phyloP scores from a whole-genome alignment of 768 basidiomycete species.

The Lyophyllum semitale region DNA sequence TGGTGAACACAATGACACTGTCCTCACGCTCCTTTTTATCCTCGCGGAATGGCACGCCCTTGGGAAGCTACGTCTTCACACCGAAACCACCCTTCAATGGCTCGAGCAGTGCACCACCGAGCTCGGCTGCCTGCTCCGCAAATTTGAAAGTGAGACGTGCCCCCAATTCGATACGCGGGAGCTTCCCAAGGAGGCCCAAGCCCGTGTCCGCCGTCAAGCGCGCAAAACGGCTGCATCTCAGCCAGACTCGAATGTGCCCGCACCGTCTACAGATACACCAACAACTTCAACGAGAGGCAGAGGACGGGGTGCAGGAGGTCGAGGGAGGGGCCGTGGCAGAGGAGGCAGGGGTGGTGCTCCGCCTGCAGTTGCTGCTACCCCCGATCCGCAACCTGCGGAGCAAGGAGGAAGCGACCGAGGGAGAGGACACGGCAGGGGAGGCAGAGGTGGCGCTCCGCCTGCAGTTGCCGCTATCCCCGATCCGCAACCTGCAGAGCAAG shows the following conservation, averaged over 20 bases:
- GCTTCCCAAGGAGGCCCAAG: conserved; percentile 10
- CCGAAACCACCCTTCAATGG: neutral
- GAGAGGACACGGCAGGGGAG: too few species aligned
- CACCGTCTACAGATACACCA: neutral
- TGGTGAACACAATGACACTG: conserved; percentile 13
- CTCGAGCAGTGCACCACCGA: conserved; percentile 6
- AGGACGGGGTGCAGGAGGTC: neutral
- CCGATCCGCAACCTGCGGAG: too few species aligned
- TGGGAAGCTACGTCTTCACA: conserved; percentile 25
- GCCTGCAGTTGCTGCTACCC: too few species aligned
- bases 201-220: conserved; percentile 2
- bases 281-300: neutral
- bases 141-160: conserved; percentile 11
- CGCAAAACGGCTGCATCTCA: too few species aligned
- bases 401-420: too few species aligned
- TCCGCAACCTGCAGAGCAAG: too few species aligned
- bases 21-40: conserved; percentile 19
- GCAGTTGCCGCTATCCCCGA: too few species aligned
- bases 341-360: too few species aligned
- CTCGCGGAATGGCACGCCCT: conserved; percentile 25
- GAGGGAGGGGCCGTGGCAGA: neutral
- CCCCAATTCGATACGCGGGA: conserved; percentile 5
- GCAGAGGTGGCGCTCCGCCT: too few species aligned
- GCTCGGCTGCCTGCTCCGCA: conserved; percentile 10
- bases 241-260: too few species aligned